Base-by-base conservation (phyloP, 345 rosid species). In the Tarenaya hassleriana region DNA sequence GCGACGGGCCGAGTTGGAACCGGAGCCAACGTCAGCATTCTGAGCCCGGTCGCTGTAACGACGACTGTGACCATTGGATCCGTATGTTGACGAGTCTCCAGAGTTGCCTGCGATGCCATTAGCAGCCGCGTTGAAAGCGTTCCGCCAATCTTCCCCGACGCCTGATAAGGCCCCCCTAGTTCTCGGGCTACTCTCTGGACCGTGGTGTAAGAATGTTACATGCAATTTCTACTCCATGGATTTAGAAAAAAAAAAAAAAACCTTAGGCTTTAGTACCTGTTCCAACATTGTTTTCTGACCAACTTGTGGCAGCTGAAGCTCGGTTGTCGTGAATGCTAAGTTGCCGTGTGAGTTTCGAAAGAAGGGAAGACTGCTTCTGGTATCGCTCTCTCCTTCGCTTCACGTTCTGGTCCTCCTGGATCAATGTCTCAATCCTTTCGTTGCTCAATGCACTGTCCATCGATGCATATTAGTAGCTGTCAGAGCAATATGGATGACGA, bases 251-350 rank as follows among this genome's bases (percentile, higher is more conserved):
- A 5, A 24, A 2, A 5, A 24, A 5, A 24, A 24, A 24, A n/a
- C n/a, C 29, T 24, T 24, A 24, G 29, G 3, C 29, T 24, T 42
- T 18, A 7, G 47, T 75, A 85, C 86, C 86, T 66, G 94, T 68
- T 47, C 35, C 48, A 50, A 68, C 70, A 34, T 60, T 77, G 47
- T 78, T 24, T 2, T 24, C 69, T 12, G 85, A 71, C 88, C 84
- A 86, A 67, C 66, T 72, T 46, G 99, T 70, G 45, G 92, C 82
- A 33, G 95, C 89, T 56, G 92, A 85, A 24, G 92, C 97, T 71
- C 83, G 77, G 62, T 83, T 94, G 52, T 94, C 99, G 20, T 88
- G 99, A 61, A 94, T 54, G 67, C 97, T 68, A 20, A 94, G 94
- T 70, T 75, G 82, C 66, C 95, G 77, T 0, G 82, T 77, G 48